Percentiles rank a stretch among this genome's conserved stretches.
These are phyloP conservation scores for Atalantia buxifolia DNA, from an alignment of 345 rosid species.

Conservation along the genomic window DNA sequence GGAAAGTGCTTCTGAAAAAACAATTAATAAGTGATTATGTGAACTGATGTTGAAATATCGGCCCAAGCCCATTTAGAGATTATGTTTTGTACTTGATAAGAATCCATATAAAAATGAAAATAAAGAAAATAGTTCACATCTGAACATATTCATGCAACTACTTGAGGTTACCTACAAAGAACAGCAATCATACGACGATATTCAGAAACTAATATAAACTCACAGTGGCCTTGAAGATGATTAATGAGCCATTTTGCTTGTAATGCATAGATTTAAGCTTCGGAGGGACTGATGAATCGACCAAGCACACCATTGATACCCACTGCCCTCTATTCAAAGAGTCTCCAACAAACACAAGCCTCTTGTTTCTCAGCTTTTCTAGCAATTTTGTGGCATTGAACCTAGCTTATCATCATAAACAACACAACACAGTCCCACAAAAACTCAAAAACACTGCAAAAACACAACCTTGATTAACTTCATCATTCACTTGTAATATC, in stretches of 20 bases:
- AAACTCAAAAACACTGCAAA: constrained; percentile 18
- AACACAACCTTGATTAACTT: background rate
- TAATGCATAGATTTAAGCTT: constrained; percentile 48
- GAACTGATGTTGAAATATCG: background rate
- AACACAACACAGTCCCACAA: constrained; percentile 9
- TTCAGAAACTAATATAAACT: constrained; percentile 7
- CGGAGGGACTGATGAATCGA: constrained; percentile 56
- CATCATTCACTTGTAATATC: background rate
- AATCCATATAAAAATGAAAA: background rate
- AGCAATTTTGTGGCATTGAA: constrained; percentile 73
- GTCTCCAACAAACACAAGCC: constrained; percentile 90
- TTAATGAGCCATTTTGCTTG: constrained; percentile 61
- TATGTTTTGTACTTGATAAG: background rate
- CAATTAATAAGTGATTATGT: background rate
- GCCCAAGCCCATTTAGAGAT: background rate
- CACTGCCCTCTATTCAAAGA: constrained; percentile 90
- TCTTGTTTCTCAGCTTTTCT: constrained; percentile 80
- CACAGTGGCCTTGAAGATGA: constrained; percentile 45
- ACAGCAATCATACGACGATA: background rate
- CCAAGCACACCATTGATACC: constrained; percentile 90
- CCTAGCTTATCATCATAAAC: constrained; percentile 40
- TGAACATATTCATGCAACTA: background rate
- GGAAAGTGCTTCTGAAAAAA: background rate
- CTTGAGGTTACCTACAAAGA: background rate
- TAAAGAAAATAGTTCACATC: background rate